phyloP scores from a whole-genome alignment of 139 green algal genomes.

The Tetradesmus lagerheimii region DNA sequence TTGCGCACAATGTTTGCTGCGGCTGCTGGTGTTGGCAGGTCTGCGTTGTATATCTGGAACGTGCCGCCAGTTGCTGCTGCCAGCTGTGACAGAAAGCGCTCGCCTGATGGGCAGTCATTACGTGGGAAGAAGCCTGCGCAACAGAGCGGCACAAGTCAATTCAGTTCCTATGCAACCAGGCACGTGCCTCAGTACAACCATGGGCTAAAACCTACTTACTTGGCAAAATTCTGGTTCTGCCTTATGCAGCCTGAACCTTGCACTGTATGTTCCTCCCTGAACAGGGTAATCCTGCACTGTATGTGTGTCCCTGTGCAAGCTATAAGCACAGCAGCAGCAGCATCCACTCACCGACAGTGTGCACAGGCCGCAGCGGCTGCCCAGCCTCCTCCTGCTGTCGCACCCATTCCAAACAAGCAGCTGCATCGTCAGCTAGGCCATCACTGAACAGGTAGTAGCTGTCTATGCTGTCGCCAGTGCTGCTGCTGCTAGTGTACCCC shows the following conservation, averaged over 20 bases:
- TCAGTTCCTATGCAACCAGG: too few species aligned
- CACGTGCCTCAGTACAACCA: too few species aligned
- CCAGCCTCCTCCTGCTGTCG: conserved; percentile 1
- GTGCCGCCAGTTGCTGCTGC: conserved; percentile 62
- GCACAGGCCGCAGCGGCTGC: background rate
- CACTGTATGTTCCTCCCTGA: background rate
- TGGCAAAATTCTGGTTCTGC: background rate
- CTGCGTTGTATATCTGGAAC: conserved; percentile 62
- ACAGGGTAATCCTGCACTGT: background rate
- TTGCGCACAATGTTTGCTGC: background rate
- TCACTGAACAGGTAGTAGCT: conserved; percentile 47
- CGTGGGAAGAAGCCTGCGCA: conserved; percentile 66
- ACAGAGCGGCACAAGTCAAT: background rate
- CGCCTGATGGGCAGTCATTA: conserved; percentile 49
- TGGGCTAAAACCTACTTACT: too few species aligned
- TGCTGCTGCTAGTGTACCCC: background rate
- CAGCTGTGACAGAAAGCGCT: conserved; percentile 66
- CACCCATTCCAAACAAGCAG: conserved; percentile 40
- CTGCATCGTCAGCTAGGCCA: conserved; percentile 46
- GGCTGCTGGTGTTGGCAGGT: conserved; percentile 17
- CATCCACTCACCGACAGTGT: conserved; percentile 43
- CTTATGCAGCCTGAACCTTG: too few species aligned
- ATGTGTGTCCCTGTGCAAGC: background rate
- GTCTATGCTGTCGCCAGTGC: conserved; percentile 2
- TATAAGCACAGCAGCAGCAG: background rate